Percentiles rank a stretch among this genome's conserved stretches.
phyloP scores from a whole-genome alignment of 2,329 filamentous ascomycete genomes.

The Phaeosphaeriaceae sp. region DNA sequence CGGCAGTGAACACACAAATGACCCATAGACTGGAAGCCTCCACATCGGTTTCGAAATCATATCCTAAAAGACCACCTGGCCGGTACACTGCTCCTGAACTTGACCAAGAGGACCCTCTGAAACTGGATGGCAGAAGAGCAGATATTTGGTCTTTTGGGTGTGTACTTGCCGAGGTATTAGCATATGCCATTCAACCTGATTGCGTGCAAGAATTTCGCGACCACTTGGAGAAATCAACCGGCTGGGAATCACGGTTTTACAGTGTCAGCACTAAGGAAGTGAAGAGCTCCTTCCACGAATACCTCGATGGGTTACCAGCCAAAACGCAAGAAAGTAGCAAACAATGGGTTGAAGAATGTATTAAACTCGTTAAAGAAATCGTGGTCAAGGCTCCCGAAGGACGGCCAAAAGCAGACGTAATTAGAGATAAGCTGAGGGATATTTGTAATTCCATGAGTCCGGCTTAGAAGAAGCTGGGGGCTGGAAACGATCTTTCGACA shows the following conservation, averaged over 20 bases:
- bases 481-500: too few relatives aligned
- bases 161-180: conserved; percentile 10
- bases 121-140: neutral
- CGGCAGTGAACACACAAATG: too few relatives aligned
- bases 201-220: neutral
- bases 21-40: neutral
- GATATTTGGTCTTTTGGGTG: conserved; percentile 11
- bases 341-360: neutral
- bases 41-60: neutral
- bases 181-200: conserved; percentile 8
- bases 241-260: neutral
- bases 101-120: neutral
- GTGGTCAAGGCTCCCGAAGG: neutral
- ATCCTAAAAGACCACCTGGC: neutral
- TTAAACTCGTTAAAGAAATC: neutral
- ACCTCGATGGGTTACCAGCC: neutral
- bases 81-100: neutral
- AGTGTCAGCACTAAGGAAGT: neutral
- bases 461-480: too few relatives aligned
- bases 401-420: neutral
- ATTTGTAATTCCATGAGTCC: neutral
- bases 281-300: neutral
- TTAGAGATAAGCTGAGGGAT: neutral
- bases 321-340: too few relatives aligned
- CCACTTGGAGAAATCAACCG: neutral